A percentile compares a stretch with the other conserved stretches of the same genome.
Conservation (phyloP, 2,329 filamentous ascomycete genomes). For the Acrocalymma vagum region DNA sequence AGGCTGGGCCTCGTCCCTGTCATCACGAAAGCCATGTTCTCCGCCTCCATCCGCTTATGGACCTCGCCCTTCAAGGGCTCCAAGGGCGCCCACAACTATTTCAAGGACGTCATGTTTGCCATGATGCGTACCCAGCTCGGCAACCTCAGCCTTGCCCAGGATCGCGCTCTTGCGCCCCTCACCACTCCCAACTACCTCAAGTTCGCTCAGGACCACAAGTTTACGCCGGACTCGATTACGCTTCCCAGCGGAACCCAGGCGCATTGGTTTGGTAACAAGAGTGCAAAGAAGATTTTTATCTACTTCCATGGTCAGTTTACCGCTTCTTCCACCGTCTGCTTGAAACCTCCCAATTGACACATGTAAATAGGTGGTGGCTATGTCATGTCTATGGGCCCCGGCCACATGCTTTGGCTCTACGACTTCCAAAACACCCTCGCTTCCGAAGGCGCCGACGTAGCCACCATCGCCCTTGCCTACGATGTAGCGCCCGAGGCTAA, state of each 20-base stretch:
- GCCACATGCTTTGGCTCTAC: constrained; percentile 59
- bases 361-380: constrained; percentile 66
- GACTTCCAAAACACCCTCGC: constrained; percentile 54
- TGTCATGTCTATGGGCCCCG: constrained; percentile 55
- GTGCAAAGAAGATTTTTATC: constrained; percentile 51
- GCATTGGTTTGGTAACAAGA: constrained; percentile 56
- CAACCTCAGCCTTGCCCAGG: constrained; percentile 35
- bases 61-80: constrained; percentile 47
- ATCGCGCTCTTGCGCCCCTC: constrained; percentile 41
- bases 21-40: constrained; percentile 38
- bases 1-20: constrained; percentile 44
- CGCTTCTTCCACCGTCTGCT: background rate
- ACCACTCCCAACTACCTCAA: constrained; percentile 46
- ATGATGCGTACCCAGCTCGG: constrained; percentile 41
- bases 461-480: constrained; percentile 65
- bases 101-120: constrained; percentile 44
- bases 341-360: constrained; percentile 10
- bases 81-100: constrained; percentile 45
- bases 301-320: constrained; percentile 55
- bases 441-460: constrained; percentile 52
- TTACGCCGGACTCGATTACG: constrained; percentile 49
- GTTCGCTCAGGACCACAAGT: constrained; percentile 42
- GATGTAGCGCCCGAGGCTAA: constrained; percentile 59
- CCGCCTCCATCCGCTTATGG: constrained; percentile 42
- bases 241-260: constrained; percentile 53